Percentiles rank a stretch among this genome's conserved stretches.
Conservation (phyloP, 768 basidiomycete genomes). For the Lentinula detonsa region DNA sequence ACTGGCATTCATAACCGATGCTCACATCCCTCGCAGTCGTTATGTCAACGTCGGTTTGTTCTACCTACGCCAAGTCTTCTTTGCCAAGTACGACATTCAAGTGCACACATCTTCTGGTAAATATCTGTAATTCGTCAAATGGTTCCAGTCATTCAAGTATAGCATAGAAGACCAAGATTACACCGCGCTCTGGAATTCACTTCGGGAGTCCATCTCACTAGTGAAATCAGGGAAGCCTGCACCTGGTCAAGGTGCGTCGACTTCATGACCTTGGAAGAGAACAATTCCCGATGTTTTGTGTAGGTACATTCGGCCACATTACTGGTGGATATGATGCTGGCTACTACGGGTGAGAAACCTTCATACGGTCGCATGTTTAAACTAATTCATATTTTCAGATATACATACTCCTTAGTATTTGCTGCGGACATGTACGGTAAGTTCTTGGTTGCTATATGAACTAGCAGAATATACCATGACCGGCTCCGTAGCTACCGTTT, state of each 20-base stretch:
- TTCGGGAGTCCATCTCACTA: constrained; percentile 65
- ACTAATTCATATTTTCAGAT: constrained; percentile 22
- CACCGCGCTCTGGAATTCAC: constrained; percentile 72
- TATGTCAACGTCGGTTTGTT: constrained; percentile 81
- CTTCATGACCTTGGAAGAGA: not conserved
- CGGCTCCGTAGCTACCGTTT: constrained; percentile 52
- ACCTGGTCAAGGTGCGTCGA: constrained; percentile 54
- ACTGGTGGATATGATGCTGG: constrained; percentile 66
- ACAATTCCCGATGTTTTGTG: constrained; percentile 2
- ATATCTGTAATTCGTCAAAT: constrained; percentile 9
- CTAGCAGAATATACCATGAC: not conserved
- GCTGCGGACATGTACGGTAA: constrained; percentile 53
- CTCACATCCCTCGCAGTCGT: constrained; percentile 30
- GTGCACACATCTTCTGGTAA: constrained; percentile 66
- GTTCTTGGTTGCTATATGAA: constrained; percentile 2
- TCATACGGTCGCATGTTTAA: not conserved
- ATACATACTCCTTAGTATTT: constrained; percentile 68
- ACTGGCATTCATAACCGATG: not conserved
- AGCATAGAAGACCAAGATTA: constrained; percentile 55
- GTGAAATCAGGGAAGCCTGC: constrained; percentile 54
- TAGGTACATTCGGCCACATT: constrained; percentile 67
- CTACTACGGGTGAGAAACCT: constrained; percentile 51
- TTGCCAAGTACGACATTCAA: constrained; percentile 72
- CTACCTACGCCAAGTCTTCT: constrained; percentile 81
- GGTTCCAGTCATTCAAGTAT: not conserved